phyloP scores from a whole-genome alignment of 148 eudicot genomes.

The Polygonum maritimum region DNA sequence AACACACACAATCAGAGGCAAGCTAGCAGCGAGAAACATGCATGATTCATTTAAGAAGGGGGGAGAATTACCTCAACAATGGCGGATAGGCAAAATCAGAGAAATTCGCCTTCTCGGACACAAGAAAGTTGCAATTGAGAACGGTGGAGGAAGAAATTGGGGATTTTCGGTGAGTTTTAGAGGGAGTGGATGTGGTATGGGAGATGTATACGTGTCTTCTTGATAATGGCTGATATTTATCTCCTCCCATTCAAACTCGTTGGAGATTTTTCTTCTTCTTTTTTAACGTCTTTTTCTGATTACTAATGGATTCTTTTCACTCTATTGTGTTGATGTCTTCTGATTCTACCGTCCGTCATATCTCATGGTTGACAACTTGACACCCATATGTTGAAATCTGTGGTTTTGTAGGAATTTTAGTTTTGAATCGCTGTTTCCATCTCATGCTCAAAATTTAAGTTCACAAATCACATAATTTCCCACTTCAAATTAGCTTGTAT shows the following conservation, averaged over 20 bases:
- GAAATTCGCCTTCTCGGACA: not conserved
- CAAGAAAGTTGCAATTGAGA: slow-evolving; percentile 2
- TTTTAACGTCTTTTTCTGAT: not conserved
- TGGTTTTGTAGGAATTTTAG: not conserved
- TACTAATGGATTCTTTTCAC: slow-evolving; percentile 1
- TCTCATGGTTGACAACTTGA: not conserved
- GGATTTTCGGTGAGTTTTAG: slow-evolving; percentile 9
- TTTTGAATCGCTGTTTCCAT: not conserved
- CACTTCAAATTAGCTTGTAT: no score
- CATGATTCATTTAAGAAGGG: not conserved
- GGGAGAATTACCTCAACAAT: not conserved
- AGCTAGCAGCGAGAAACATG: not conserved
- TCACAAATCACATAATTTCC: not conserved
- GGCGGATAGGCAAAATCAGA: not conserved
- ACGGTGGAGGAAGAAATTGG: not conserved
- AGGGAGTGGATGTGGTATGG: slow-evolving; percentile 28
- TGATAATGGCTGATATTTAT: slow-evolving; percentile 6
- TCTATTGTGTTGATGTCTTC: not conserved
- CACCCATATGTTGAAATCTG: not conserved
- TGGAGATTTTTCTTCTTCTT: slow-evolving; percentile 2
- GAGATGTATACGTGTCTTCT: slow-evolving; percentile 22
- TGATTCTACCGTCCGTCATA: not conserved
- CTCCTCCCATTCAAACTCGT: not conserved
- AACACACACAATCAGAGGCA: not conserved
- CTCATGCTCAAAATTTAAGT: not conserved